Percentiles rank a stretch among this genome's conserved stretches.
Evolutionary conservation across 495 filamentous ascomycete species (phyloP).

Genomic region (Penicillium salamii): DNA sequence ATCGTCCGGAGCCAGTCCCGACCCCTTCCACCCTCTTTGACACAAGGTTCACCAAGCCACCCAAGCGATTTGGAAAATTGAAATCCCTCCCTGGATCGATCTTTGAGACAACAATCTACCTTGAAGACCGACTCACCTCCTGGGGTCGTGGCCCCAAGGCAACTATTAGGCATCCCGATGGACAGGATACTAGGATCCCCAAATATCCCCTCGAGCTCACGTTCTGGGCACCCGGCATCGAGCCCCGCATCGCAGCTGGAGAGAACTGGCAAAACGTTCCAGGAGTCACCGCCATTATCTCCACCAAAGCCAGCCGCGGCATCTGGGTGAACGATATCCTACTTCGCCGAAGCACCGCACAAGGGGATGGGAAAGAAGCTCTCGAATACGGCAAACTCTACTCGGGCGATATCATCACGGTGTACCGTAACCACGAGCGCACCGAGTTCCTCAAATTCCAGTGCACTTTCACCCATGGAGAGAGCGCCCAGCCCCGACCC

Average conservation of each 20-base stretch:
- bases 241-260: constrained; percentile 49
- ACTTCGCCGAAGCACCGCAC: constrained; percentile 45
- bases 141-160: constrained; percentile 70
- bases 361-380: constrained; percentile 45
- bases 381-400: constrained; percentile 64
- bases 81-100: constrained; percentile 44
- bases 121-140: constrained; percentile 63
- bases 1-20: constrained; percentile 11
- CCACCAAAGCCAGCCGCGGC: constrained; percentile 65
- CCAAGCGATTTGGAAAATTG: constrained; percentile 43
- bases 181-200: constrained; percentile 65
- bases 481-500: constrained; percentile 45
- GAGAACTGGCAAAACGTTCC: constrained; percentile 56
- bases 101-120: constrained; percentile 53
- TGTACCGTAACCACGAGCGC: constrained; percentile 46
- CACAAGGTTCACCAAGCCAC: constrained; percentile 33
- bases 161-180: constrained; percentile 57
- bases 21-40: constrained; percentile 1
- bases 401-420: constrained; percentile 67
- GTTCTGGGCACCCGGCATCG: constrained; percentile 65
- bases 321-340: constrained; percentile 69
- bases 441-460: constrained; percentile 44
- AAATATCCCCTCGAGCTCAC: constrained; percentile 77
- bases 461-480: constrained; percentile 54
- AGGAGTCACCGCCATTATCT: constrained; percentile 61